Percentiles rank a stretch among this genome's conserved stretches.
Conservation (phyloP, 495 filamentous ascomycete species). For the Penicillium angulare region DNA sequence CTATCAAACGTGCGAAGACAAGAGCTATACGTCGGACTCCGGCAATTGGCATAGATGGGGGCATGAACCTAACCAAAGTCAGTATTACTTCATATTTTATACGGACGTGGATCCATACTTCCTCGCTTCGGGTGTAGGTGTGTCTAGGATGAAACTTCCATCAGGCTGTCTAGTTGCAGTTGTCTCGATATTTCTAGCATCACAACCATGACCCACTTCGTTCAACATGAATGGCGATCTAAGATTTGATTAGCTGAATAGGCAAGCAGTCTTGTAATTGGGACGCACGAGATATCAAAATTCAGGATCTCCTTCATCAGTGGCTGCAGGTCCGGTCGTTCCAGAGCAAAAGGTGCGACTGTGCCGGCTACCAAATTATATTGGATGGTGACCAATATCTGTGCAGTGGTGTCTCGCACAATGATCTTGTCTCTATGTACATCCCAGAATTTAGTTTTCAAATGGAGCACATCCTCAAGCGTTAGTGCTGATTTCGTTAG, state of each 20-base stretch:
- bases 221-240: slow-evolving; percentile 31
- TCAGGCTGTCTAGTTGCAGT: slow-evolving; percentile 28
- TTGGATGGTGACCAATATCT: slow-evolving; percentile 23
- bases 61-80: background rate
- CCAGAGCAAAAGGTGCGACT: slow-evolving; percentile 16
- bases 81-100: background rate
- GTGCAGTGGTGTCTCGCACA: slow-evolving; percentile 2
- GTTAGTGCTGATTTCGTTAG: background rate
- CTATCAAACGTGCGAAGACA: slow-evolving; percentile 28
- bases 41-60: slow-evolving; percentile 3
- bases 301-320: slow-evolving; percentile 23
- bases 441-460: slow-evolving; percentile 15
- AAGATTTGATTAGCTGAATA: background rate
- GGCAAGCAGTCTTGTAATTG: background rate
- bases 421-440: slow-evolving; percentile 4
- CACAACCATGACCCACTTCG: slow-evolving; percentile 32
- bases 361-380: slow-evolving; percentile 35
- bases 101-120: background rate
- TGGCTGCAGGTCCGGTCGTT: slow-evolving; percentile 22
- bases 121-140: background rate
- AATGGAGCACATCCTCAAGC: background rate
- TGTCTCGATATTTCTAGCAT: slow-evolving; percentile 33
- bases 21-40: slow-evolving; percentile 25
- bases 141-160: slow-evolving; percentile 26
- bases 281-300: slow-evolving; percentile 24